Evolutionary conservation across 2,329 filamentous ascomycete species (phyloP).

Genomic region (Colletotrichum acutatum): DNA sequence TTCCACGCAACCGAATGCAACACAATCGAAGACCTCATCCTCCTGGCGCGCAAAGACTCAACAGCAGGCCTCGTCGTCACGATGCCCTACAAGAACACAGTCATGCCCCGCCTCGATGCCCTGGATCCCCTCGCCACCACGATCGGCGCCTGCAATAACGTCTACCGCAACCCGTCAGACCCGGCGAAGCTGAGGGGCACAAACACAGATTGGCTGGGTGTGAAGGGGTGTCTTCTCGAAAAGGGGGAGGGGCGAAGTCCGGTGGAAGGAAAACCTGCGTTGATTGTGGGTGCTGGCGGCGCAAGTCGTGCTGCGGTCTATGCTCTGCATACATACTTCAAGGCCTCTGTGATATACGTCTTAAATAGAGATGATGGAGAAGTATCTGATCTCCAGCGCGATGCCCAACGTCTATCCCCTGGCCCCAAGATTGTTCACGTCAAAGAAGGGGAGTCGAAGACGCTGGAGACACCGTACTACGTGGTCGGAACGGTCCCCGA

Average conservation of each 20-base stretch:
- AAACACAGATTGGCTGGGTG: constrained; percentile 57
- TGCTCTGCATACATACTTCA: constrained; percentile 43
- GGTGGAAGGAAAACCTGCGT: constrained; percentile 38
- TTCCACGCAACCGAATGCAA: constrained; percentile 43
- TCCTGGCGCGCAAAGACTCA: constrained; percentile 41
- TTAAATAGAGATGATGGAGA: constrained; percentile 48
- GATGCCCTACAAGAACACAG: constrained; percentile 54
- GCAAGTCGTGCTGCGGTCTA: constrained; percentile 53
- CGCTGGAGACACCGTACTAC: constrained; percentile 44
- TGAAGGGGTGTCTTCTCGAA: constrained; percentile 47
- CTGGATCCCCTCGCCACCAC: constrained; percentile 47
- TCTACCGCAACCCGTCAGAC: constrained; percentile 42
- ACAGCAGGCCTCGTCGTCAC: constrained; percentile 43
- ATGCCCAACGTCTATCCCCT: constrained; percentile 38
- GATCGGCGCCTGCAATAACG: constrained; percentile 52
- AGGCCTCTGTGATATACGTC: constrained; percentile 46
- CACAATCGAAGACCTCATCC: constrained; percentile 45
- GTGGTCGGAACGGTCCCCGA: constrained; percentile 53
- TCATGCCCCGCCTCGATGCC: constrained; percentile 48
- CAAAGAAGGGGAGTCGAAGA: constrained; percentile 39
- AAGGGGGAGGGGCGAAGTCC: constrained; percentile 34
- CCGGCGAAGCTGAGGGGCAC: constrained; percentile 45
- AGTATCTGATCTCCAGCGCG: constrained; percentile 41
- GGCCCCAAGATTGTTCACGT: constrained; percentile 44
- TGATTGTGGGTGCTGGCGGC: constrained; percentile 55